Evolutionary conservation across 2,329 filamentous ascomycete species (phyloP).

Genomic region (Arthrocladium fulminans): DNA sequence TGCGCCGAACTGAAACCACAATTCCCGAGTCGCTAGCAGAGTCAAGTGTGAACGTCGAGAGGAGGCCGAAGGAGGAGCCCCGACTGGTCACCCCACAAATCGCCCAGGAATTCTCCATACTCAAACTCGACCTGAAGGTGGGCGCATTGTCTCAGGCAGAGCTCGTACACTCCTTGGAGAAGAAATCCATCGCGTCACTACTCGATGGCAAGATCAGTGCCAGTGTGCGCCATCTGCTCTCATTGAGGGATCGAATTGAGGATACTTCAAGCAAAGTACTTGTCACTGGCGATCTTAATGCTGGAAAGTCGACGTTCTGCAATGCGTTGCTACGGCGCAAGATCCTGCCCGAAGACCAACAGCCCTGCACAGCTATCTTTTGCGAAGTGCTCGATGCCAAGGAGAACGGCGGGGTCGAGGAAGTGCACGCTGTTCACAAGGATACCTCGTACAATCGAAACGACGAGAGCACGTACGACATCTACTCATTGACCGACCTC

Average conservation of each 20-base stretch:
- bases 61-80: conserved; percentile 57
- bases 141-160: conserved; percentile 79
- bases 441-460: conserved; percentile 71
- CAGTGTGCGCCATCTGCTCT: conserved; percentile 80
- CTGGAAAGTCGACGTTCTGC: conserved; percentile 97
- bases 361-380: conserved; percentile 96
- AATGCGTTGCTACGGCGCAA: conserved; percentile 92
- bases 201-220: conserved; percentile 90
- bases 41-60: conserved; percentile 63
- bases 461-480: conserved; percentile 89
- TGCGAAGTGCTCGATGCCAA: conserved; percentile 90
- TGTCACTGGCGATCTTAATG: conserved; percentile 91
- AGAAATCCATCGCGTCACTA: conserved; percentile 77
- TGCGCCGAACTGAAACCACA: conserved; percentile 65
- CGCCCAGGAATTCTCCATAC: conserved; percentile 86
- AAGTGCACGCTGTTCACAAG: conserved; percentile 90
- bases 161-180: conserved; percentile 88
- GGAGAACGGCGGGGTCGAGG: conserved; percentile 83
- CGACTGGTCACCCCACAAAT: conserved; percentile 85
- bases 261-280: conserved; percentile 96
- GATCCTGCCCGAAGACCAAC: conserved; percentile 89
- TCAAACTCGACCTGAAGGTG: conserved; percentile 90
- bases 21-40: conserved; percentile 55
- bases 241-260: conserved; percentile 85
- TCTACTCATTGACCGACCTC: conserved; percentile 66